Evolutionary conservation across 2,329 filamentous ascomycete genomes (phyloP).

Genomic region (Metarhizium brunneum): DNA sequence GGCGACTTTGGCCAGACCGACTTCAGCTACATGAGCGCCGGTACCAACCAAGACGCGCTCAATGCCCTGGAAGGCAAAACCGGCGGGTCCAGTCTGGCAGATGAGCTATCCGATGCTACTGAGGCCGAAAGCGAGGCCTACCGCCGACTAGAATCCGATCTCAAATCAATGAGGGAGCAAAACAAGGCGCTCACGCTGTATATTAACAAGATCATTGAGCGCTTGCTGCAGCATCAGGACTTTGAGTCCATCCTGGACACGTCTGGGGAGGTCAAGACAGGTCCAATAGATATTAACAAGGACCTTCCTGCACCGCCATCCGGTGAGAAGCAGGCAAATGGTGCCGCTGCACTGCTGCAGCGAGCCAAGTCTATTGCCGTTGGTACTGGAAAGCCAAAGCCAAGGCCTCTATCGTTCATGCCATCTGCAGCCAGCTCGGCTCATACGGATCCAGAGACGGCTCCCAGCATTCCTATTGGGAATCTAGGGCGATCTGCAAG

Average conservation of each 20-base stretch:
- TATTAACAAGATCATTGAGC: conserved; percentile 98
- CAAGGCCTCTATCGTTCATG: conserved; percentile 50
- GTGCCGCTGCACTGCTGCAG: conserved; percentile 42
- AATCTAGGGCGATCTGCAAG: conserved; percentile 44
- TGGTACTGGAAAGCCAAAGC: conserved; percentile 36
- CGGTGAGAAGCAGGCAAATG: conserved; percentile 23
- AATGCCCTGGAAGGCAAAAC: conserved; percentile 51
- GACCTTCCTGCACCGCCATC: conserved; percentile 66
- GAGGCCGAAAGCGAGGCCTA: conserved; percentile 52
- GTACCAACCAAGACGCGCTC: conserved; percentile 55
- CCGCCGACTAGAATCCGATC: conserved; percentile 66
- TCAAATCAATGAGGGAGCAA: conserved; percentile 76
- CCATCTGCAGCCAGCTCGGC: conserved; percentile 30
- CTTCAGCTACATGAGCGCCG: conserved; percentile 57
- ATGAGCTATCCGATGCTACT: conserved; percentile 69
- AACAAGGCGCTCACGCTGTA: conserved; percentile 97
- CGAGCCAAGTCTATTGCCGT: conserved; percentile 53
- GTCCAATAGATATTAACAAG: conserved; percentile 55
- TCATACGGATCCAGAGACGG: conserved; percentile 60
- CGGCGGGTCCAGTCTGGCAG: conserved; percentile 58
- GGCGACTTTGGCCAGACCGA: conserved; percentile 82
- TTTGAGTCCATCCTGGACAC: conserved; percentile 91
- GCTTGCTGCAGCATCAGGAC: conserved; percentile 85
- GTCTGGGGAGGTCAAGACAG: conserved; percentile 45
- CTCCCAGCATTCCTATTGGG: conserved; percentile 65